These are phyloP conservation scores for Colletotrichum melonis DNA, from an alignment of 2,329 filamentous ascomycete species.

Conservation along the genomic window DNA sequence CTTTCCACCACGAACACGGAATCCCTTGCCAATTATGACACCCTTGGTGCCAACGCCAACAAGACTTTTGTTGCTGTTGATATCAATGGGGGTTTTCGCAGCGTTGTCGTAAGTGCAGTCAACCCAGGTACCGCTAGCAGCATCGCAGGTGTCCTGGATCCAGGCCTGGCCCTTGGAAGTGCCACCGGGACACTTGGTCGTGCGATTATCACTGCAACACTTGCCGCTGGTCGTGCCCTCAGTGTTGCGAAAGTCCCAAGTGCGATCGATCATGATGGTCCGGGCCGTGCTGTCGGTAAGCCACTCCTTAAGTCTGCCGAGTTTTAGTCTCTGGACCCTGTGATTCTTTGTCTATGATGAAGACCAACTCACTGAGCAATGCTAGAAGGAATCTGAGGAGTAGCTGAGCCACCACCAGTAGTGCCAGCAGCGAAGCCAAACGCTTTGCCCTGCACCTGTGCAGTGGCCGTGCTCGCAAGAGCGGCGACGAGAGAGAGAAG, in stretches of 20 bases:
- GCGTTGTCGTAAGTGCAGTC: slow-evolving; percentile 43
- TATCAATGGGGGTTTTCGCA: slow-evolving; percentile 38
- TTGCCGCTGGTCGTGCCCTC: slow-evolving; percentile 39
- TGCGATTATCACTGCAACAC: slow-evolving; percentile 43
- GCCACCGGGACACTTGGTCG: slow-evolving; percentile 41
- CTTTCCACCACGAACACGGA: slow-evolving; percentile 53
- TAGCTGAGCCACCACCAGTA: slow-evolving; percentile 63
- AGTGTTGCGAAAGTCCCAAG: slow-evolving; percentile 41
- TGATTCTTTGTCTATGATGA: slow-evolving; percentile 45
- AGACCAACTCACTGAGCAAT: slow-evolving; percentile 16
- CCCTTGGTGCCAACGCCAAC: slow-evolving; percentile 41
- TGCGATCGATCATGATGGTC: slow-evolving; percentile 49
- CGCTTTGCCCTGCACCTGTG: slow-evolving; percentile 42
- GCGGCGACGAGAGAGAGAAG: slow-evolving; percentile 37
- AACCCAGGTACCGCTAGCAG: slow-evolving; percentile 38
- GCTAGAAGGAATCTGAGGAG: slow-evolving; percentile 50
- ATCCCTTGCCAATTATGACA: slow-evolving; percentile 50
- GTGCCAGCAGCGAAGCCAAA: slow-evolving; percentile 52
- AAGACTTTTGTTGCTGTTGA: slow-evolving; percentile 45
- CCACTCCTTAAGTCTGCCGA: slow-evolving; percentile 44
- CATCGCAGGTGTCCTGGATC: slow-evolving; percentile 39
- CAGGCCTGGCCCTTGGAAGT: slow-evolving; percentile 39
- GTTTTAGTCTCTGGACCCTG: not conserved
- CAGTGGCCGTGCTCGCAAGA: slow-evolving; percentile 37
- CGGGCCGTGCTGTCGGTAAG: slow-evolving; percentile 45